Base-by-base conservation (phyloP, 208 protist species). In the Leishmania lainsoni region DNA sequence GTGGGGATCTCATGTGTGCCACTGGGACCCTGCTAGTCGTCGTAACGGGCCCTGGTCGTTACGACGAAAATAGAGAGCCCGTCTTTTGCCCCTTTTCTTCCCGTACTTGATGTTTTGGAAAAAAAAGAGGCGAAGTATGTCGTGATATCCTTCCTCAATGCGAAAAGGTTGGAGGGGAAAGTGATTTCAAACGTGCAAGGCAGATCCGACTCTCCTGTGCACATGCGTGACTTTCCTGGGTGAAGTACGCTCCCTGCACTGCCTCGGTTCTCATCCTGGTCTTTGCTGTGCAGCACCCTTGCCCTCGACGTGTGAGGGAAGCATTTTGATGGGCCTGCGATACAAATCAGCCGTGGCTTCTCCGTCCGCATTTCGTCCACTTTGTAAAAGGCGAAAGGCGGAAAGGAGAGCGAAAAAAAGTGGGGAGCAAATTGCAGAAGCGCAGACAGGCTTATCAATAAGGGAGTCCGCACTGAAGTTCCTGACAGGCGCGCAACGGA, bases 251-350 rank as follows among this genome's bases (percentile, higher is more conserved):
- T 29, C 4, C 76, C 69, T 61, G 35, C 29, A 32, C 29, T 49
- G 56, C 76, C 52, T 85, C 77, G 63, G 70, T 59, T 78, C 20
- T 80, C 32, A 59, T 75, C 80, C 66, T 85, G 79, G 81, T 56
- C 80, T 32, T 63, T 81, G 48, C 76, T 5, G n/a, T 83, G n/a
- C 20, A 74, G 22, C 56, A 59, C 61, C 54, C 45, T 77, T 78
- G 14, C 35, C 48, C 56, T 65, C 59, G 29, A 68, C 39, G 48
- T 45, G 42, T 56, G 32, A 22, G 22, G 59, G 48, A 72, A 74
- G 65, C 56, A 75, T 68, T 63, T 73, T 3, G 42, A 39, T 9
- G 54, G 17, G 56, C 63, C 52, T 9, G 26, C 35, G 61, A 63
- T 74, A 32, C 48, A 56, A 54, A 35, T 61, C 35, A 8, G 39